Evolutionary conservation across 106 monocot genomes (phyloP), one percentile per base, ranked within the genome.

Genomic region (Xerophyta viscosa): DNA sequence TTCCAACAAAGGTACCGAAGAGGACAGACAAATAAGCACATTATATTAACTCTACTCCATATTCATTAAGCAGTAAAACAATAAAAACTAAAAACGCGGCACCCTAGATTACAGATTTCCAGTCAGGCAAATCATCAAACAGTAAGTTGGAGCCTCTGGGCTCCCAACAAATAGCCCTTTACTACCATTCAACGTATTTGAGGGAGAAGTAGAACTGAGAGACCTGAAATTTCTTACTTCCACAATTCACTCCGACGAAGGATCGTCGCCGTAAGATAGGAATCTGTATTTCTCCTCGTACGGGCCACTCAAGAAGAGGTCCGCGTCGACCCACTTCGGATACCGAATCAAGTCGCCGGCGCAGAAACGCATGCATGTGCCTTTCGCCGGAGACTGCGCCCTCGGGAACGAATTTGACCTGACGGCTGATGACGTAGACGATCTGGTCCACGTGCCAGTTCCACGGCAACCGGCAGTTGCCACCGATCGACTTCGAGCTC

Each of bases 371-470:
- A 31, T 75, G 71, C 93, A 94, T 94, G 87, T 69, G 67, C 10
- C 66, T 58, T 13, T 80, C 80, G 26, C 74, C 83, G 21, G 55
- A 54, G 27, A 18, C 23, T 29, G 44, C 60, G 3, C 60, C 60
- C 26, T 60, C 60, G 18, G 22, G 46, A 3, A 46, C 13, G 8
- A 44, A 27, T 17, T 27, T 27, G 20, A 60, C 44, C 44, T 45
- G 28, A 29, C 44, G 45, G 10, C 27, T 24, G 29, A 60, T 29
- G 4, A 54, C 54, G 58, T 84, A 94, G 19, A 94, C 93, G 72
- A 63, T 71, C 77, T 94, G 93, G 61, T 94, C 93, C 9, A 94
- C 93, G 73, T 94, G 83, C 87, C 93, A 94, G 80, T 94, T 74
- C 93, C 87, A 94, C 0, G 93, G 88, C 15, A 94, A 19, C 31